These are phyloP conservation scores for Phytophthora kernoviae DNA, from an alignment of 352 stramenopile species.

Conservation along the genomic window DNA sequence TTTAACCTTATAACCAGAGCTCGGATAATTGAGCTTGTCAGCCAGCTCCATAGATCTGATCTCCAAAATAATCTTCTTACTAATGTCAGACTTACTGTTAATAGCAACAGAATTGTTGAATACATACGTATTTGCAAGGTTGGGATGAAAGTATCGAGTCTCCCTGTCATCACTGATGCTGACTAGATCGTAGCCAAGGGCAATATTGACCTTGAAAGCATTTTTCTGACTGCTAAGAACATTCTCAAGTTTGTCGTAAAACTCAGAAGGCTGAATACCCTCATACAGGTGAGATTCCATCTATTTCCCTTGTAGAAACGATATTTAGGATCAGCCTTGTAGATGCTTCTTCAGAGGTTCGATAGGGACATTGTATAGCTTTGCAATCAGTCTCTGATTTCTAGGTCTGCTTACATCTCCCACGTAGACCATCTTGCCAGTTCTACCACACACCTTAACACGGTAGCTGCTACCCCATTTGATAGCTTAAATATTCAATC, in stretches of 20 bases:
- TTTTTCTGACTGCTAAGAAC: no score
- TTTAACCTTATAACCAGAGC: conserved; percentile 11
- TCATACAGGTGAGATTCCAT: background rate
- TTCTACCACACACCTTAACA: background rate
- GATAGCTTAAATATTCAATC: background rate
- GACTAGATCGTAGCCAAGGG: conserved; percentile 21
- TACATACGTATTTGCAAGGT: conserved; percentile 11
- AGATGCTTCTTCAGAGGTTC: background rate
- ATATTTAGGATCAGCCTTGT: background rate
- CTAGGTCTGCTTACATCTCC: background rate
- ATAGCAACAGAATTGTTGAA: conserved; percentile 21
- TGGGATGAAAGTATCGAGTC: conserved; percentile 9
- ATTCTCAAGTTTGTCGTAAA: no score
- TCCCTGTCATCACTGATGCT: conserved; percentile 1
- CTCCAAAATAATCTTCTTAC: conserved; percentile 9
- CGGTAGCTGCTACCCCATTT: background rate
- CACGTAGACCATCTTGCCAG: background rate
- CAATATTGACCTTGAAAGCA: conserved; percentile 24
- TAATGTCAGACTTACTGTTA: conserved; percentile 17
- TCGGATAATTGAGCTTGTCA: conserved; percentile 11
- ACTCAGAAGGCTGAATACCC: background rate
- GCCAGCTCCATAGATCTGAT: conserved; percentile 12
- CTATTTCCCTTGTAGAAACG: background rate
- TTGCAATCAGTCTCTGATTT: background rate
- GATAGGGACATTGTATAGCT: no score